These are phyloP conservation scores for Zymoseptoria pseudotritici DNA, from an alignment of 2,329 filamentous ascomycete genomes.

Conservation along the genomic window DNA sequence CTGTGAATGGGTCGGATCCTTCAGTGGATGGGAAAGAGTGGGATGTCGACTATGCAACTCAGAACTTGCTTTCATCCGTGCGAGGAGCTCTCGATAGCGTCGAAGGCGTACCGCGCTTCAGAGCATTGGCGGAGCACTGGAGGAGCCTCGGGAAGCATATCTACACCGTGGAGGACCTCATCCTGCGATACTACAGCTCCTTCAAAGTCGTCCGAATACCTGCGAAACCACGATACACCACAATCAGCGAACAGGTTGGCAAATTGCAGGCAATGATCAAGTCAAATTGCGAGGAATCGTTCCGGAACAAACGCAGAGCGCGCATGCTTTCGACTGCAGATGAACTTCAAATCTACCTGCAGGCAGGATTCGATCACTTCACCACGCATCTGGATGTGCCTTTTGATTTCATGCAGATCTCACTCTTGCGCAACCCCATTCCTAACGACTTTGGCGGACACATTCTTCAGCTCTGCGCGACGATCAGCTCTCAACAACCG, in stretches of 20 bases:
- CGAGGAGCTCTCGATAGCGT: slow-evolving; percentile 24
- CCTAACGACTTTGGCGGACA: slow-evolving; percentile 43
- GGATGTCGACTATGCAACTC: slow-evolving; percentile 28
- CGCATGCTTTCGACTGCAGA: slow-evolving; percentile 44
- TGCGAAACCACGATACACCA: slow-evolving; percentile 36
- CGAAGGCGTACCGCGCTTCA: slow-evolving; percentile 28
- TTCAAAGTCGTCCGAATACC: slow-evolving; percentile 44
- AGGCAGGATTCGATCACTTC: slow-evolving; percentile 47
- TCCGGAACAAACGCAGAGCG: slow-evolving; percentile 36
- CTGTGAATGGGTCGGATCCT: slow-evolving; percentile 34
- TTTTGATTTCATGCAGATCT: slow-evolving; percentile 46
- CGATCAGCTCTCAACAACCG: slow-evolving; percentile 31
- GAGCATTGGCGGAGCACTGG: slow-evolving; percentile 39
- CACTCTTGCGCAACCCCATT: slow-evolving; percentile 39
- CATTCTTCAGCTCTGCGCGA: slow-evolving; percentile 42
- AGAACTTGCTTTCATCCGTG: slow-evolving; percentile 28
- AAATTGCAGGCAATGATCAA: slow-evolving; percentile 41
- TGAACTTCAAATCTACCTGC: slow-evolving; percentile 42
- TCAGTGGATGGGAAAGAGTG: slow-evolving; percentile 28
- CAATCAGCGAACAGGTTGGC: slow-evolving; percentile 44
- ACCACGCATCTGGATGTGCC: slow-evolving; percentile 37
- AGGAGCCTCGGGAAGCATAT: slow-evolving; percentile 35
- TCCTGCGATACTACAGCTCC: slow-evolving; percentile 46
- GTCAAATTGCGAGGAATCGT: slow-evolving; percentile 35
- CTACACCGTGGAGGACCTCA: slow-evolving; percentile 39